A percentile compares a stretch with the other conserved stretches of the same genome.
These are phyloP conservation scores for Mycotypha africana DNA, from an alignment of 371 early-diverging fungal species.

Conservation along the genomic window DNA sequence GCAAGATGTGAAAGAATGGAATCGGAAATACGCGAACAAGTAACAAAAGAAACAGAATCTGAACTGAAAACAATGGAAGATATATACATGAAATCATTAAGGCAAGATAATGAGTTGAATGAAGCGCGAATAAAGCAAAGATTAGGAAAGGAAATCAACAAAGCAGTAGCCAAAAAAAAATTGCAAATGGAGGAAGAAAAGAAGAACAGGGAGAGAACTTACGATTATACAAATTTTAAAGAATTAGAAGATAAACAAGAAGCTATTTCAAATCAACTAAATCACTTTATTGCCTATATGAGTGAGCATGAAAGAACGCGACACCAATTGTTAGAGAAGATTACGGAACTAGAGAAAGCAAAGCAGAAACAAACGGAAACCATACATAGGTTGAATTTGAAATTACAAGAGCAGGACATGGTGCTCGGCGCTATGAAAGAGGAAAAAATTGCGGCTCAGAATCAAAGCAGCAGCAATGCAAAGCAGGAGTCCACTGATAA, in stretches of 20 bases:
- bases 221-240: too few relatives aligned
- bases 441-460: too few relatives aligned
- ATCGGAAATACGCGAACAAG: conserved; percentile 46
- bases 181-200: too few relatives aligned
- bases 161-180: too few relatives aligned
- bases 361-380: conserved; percentile 22
- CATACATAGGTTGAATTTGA: conserved; percentile 9
- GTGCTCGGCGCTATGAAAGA: too few relatives aligned
- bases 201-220: too few relatives aligned
- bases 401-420: background rate
- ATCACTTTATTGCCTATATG: background rate
- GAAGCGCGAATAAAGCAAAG: conserved; percentile 3
- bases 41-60: conserved; percentile 39
- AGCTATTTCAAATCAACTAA: background rate
- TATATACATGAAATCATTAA: conserved; percentile 27
- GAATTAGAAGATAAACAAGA: conserved; percentile 10
- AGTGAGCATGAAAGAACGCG: conserved; percentile 10
- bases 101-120: conserved; percentile 14
- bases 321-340: conserved; percentile 17
- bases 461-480: too few relatives aligned
- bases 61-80: conserved; percentile 40
- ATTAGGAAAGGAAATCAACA: too few relatives aligned
- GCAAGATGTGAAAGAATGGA: conserved; percentile 50
- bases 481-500: too few relatives aligned
- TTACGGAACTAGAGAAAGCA: conserved; percentile 29